A percentile compares a stretch with the other conserved stretches of the same genome.
Evolutionary conservation across 2,329 filamentous ascomycete species (phyloP).

Genomic region (Beauveria pseudobassiana): DNA sequence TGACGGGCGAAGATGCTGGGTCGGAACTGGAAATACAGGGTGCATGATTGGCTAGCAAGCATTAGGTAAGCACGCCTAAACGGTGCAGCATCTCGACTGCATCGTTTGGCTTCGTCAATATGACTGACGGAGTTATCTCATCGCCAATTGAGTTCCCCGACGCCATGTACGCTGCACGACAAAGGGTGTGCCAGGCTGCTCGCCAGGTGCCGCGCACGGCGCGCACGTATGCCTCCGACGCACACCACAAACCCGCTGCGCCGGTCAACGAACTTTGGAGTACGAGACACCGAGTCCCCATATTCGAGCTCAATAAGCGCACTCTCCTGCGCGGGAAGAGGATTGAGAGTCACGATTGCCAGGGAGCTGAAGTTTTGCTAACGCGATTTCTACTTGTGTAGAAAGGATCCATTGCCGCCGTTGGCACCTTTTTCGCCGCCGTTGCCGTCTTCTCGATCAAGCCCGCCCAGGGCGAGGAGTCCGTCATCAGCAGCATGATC

Average conservation of each 20-base stretch:
- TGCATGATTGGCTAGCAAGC: background rate
- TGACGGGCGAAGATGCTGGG: background rate
- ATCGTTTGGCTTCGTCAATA: background rate
- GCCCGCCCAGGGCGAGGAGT: constrained; percentile 43
- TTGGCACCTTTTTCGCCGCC: constrained; percentile 15
- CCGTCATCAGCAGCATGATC: constrained; percentile 39
- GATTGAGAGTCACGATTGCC: background rate
- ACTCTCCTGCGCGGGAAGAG: background rate
- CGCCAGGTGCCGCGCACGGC: constrained; percentile 30
- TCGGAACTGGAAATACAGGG: background rate
- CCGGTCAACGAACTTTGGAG: constrained; percentile 47
- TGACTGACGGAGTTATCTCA: background rate
- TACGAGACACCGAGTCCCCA: constrained; percentile 30
- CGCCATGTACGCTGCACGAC: constrained; percentile 36
- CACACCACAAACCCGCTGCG: constrained; percentile 40
- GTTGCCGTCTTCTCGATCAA: constrained; percentile 38
- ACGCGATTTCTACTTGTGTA: constrained; percentile 20
- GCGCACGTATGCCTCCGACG: constrained; percentile 48
- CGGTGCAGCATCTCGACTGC: background rate
- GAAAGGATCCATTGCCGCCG: constrained; percentile 41
- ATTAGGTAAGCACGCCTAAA: constrained; percentile 2
- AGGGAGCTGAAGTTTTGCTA: constrained; percentile 2
- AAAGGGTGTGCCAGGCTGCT: constrained; percentile 33
- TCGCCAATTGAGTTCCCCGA: constrained; percentile 26
- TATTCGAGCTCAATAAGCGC: background rate